phyloP scores from a whole-genome alignment of 1,284 basidiomycete species.

The Boletus mariae region DNA sequence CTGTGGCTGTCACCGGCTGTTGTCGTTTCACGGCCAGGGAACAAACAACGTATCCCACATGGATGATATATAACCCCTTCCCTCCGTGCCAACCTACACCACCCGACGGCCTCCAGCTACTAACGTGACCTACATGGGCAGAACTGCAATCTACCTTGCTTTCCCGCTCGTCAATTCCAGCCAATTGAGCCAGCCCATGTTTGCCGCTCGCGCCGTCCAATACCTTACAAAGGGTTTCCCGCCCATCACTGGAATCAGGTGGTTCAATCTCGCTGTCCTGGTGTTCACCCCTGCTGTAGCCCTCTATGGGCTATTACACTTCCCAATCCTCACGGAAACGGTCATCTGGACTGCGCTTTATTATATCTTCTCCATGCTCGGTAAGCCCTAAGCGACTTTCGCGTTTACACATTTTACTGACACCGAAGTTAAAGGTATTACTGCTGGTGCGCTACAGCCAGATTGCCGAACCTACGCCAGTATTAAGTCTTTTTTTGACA shows the following conservation, averaged over 20 bases:
- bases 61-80: constrained; percentile 27
- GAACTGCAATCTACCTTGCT: not conserved
- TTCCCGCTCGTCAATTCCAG: constrained; percentile 2
- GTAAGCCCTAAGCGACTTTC: constrained; percentile 33
- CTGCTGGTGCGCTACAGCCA: constrained; percentile 46
- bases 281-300: constrained; percentile 65
- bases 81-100: constrained; percentile 11
- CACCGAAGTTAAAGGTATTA: constrained; percentile 42
- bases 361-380: constrained; percentile 75
- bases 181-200: constrained; percentile 11
- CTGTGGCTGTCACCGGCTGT: constrained; percentile 25
- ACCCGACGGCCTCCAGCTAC: constrained; percentile 11
- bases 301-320: constrained; percentile 60
- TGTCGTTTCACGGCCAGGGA: constrained; percentile 16
- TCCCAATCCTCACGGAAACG: constrained; percentile 50
- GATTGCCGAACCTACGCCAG: not conserved
- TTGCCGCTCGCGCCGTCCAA: constrained; percentile 10
- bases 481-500: constrained; percentile 19
- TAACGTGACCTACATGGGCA: constrained; percentile 6
- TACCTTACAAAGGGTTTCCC: constrained; percentile 39
- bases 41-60: constrained; percentile 18
- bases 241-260: constrained; percentile 49
- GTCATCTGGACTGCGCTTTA: constrained; percentile 57
- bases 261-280: constrained; percentile 66
- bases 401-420: constrained; percentile 14